phyloP scores from a whole-genome alignment of 768 basidiomycete species.

The Termitomyces sp. region DNA sequence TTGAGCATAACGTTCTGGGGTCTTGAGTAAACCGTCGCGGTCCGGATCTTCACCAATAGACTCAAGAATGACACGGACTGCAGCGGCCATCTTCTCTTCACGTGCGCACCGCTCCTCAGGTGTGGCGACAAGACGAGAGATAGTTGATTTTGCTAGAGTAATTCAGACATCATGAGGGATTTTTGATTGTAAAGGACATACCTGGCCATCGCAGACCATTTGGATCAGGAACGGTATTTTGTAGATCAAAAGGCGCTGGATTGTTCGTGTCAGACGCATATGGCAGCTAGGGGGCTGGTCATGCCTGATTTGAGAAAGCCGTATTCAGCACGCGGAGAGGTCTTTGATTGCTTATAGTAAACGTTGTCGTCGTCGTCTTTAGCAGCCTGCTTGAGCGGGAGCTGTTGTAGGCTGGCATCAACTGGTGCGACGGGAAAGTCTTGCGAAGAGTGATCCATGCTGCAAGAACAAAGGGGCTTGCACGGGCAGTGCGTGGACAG shows the following conservation, averaged over 20 bases:
- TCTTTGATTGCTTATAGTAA: slow-evolving; percentile 8
- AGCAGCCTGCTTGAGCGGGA: slow-evolving; percentile 27
- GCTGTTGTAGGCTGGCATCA: slow-evolving; percentile 39
- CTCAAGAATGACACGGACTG: slow-evolving; percentile 89
- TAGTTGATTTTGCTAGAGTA: slow-evolving; percentile 79
- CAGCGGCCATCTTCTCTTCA: slow-evolving; percentile 72
- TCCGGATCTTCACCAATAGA: slow-evolving; percentile 98
- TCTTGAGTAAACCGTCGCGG: slow-evolving; percentile 86
- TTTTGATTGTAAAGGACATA: slow-evolving; percentile 22
- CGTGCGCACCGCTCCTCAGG: slow-evolving; percentile 65
- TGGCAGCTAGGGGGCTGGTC: slow-evolving; percentile 49
- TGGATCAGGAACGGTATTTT: slow-evolving; percentile 42
- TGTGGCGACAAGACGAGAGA: slow-evolving; percentile 78
- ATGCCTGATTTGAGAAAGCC: slow-evolving; percentile 74
- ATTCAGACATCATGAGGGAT: background rate
- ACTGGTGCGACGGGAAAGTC: slow-evolving; percentile 32
- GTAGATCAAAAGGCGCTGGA: slow-evolving; percentile 30
- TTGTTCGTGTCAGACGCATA: slow-evolving; percentile 20
- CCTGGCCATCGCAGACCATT: slow-evolving; percentile 95
- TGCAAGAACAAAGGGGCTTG: too few relatives aligned
- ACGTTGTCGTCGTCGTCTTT: slow-evolving; percentile 2
- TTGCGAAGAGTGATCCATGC: too few relatives aligned
- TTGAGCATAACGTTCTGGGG: slow-evolving; percentile 94
- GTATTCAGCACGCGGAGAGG: slow-evolving; percentile 64
- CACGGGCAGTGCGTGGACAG: too few relatives aligned